phyloP scores from a whole-genome alignment of 2,329 filamentous ascomycete genomes.

The Clathrospora elynae region DNA sequence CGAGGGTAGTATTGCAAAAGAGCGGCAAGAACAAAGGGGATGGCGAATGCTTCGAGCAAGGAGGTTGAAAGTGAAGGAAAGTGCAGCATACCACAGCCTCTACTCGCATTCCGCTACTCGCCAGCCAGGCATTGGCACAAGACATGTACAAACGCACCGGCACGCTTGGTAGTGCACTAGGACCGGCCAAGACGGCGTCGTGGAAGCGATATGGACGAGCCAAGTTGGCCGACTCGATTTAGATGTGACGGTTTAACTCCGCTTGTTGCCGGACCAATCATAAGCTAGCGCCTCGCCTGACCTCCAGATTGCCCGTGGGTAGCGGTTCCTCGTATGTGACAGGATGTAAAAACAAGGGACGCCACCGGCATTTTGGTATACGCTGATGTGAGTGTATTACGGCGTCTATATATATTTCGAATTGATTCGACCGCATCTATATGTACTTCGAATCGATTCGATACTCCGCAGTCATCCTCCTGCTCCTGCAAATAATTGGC shows the following conservation, averaged over 20 bases:
- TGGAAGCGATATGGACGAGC: conserved; percentile 2
- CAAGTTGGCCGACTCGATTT: conserved; percentile 8
- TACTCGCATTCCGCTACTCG: not conserved
- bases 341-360: no score
- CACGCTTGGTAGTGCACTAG: conserved; percentile 6
- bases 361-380: no score
- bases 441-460: no score
- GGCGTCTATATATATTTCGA: no score
- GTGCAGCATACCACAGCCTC: conserved; percentile 5
- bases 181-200: conserved; percentile 6
- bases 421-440: no score
- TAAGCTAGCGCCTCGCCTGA: no score
- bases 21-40: not conserved
- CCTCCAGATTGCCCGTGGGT: no score
- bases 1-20: not conserved
- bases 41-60: not conserved
- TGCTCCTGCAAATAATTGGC: no score
- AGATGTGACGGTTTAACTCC: not conserved
- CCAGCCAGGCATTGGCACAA: not conserved
- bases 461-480: no score
- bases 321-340: no score
- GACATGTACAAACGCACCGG: not conserved
- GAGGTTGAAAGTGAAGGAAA: not conserved
- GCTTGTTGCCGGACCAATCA: conserved; percentile 1
- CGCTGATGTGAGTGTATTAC: no score